Evolutionary conservation across 179 eudicot species (phyloP), one percentile per base, ranked within the genome.

Genomic region (Beta macrorhiza): DNA sequence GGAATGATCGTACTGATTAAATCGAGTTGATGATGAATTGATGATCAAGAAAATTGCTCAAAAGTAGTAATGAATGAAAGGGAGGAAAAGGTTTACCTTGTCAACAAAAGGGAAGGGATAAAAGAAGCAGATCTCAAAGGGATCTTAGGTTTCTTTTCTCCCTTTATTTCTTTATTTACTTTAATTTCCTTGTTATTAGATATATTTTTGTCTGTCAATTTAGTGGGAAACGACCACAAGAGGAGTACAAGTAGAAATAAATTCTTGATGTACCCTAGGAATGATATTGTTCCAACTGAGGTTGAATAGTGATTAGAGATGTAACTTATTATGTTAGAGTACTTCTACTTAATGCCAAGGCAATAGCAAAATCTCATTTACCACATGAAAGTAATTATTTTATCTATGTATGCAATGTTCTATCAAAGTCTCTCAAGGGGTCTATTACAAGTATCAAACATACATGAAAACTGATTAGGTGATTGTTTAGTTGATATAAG

Each of bases 41-140:
- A 16, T 62, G 71, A 77, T 20, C 29, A 74, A 25, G 25, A 25
- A 74, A 78, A 12, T 67, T 17, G 62, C 63, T 67, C 63, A 76
- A 20, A 67, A 69, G 79, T 22, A 76, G 42, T 15, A 63, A 68
- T 52, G 25, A 20, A 70, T 6, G 57, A 67, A 72, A 52, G 52
- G 61, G 53, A 55, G 19, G 12, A 22, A 51, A 65, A 80, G 29
- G 20, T 11, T 9, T 51, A 37, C 11, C 72, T 25, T 65, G 80
- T 5, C 56, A 42, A 58, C 37, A 61, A 75, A 42, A 25, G 25
- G 25, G 52, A 14, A 16, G 7, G 56, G 22, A 37, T 37, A 65
- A 81, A 67, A 45, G 63, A 77, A 55, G n/a, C 49, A 65, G 59
- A 78, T 83, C 78, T 83, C 79, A 72, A 63, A 78, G 68, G 74